Evolutionary conservation across 1,139 yeast species (phyloP), one percentile per base, ranked within the genome.

Genomic region (Candida tropicalis): DNA sequence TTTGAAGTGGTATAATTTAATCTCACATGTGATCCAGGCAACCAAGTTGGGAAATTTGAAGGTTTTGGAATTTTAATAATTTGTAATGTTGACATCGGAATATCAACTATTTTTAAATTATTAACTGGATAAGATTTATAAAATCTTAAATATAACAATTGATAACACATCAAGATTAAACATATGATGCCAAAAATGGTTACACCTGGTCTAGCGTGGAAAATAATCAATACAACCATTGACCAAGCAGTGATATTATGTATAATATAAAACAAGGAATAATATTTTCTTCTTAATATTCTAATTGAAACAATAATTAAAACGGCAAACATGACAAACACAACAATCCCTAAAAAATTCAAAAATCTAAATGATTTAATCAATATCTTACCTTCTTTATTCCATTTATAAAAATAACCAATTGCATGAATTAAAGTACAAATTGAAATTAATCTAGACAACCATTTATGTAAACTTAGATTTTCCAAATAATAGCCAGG

Each of bases 401-500:
- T 52, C 82, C 85, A 84, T 49, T 67, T 68, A 20, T 60, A 57
- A 3, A 75, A 44, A 62, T 69, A 87, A n/a, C 81, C 82, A 24
- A 72, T 46, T 0, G 85, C 73, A 56, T 90, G 98, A 9, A 78
- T 38, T 0, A 73, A 38, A 0, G 80, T 78, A 33, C 79, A 64
- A 0, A 74, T 51, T 0, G 86, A 70, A 4, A 85, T 77, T 2
- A 84, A 48, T 49, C 97, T 67, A 1, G 95, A 83, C 0, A 86
- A 60, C 96, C 96, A 88, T 59, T 87, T 88, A 63, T 90, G 97
- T 11, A 87, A 56, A 10, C 69, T 70, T 5, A 88, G 55, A 11
- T 82, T 60, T 33, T 77, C 70, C 45, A 87, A 62, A 54, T 87
- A 88, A 10, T 80, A 77, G 15, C 71, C 61, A 1, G 81, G 78